These are phyloP conservation scores for Acacia confusa DNA, from an alignment of 306 rosid genomes.

Conservation along the genomic window DNA sequence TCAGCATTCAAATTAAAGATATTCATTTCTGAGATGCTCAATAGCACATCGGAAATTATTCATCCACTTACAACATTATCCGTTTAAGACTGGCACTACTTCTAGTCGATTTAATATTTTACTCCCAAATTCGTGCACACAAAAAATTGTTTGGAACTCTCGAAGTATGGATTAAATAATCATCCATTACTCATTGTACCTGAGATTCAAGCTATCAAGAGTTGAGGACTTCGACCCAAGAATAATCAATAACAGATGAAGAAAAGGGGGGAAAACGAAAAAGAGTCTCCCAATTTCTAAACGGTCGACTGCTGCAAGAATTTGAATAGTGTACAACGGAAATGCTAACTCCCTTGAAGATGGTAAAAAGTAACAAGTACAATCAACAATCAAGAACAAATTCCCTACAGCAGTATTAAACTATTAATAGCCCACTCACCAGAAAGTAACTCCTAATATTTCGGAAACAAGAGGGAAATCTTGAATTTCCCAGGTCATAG, in stretches of 20 bases:
- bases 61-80: background rate
- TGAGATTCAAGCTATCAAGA: background rate
- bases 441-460: constrained; percentile 41
- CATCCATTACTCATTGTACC: background rate
- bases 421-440: constrained; percentile 43
- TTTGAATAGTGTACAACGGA: too few relatives aligned
- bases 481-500: constrained; percentile 62
- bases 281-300: background rate
- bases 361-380: background rate
- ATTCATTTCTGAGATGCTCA: background rate
- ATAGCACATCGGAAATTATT: background rate
- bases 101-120: background rate
- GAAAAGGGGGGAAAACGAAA: background rate
- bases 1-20: background rate
- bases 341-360: background rate
- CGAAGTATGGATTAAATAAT: background rate
- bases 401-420: background rate
- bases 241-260: background rate
- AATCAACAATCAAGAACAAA: background rate
- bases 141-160: background rate
- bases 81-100: background rate
- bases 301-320: background rate
- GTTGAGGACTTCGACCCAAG: background rate
- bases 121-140: background rate
- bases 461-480: constrained; percentile 48